Conservation (phyloP, 495 filamentous ascomycete species). For the Penicillium fimorum region DNA sequence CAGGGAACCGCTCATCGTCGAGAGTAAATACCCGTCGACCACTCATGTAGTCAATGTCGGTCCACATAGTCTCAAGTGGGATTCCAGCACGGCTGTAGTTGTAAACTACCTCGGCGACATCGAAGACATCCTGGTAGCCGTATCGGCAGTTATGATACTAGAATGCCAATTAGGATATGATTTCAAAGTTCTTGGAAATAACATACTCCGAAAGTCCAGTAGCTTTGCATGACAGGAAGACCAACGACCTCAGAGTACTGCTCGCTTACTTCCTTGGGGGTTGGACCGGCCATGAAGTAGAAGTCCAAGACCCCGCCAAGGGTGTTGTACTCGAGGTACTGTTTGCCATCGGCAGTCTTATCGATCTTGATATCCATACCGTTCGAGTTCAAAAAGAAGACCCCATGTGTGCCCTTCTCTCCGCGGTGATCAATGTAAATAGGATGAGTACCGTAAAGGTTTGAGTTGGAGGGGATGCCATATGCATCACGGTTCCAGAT, state of each 20-base stretch:
- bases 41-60: constrained; percentile 81
- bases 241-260: constrained; percentile 75
- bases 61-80: constrained; percentile 88
- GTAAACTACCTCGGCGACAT: constrained; percentile 74
- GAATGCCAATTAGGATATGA: not conserved
- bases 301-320: constrained; percentile 81
- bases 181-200: not conserved
- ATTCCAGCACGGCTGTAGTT: constrained; percentile 77
- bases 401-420: constrained; percentile 68
- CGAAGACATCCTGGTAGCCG: constrained; percentile 73
- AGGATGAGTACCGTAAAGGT: constrained; percentile 81
- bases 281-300: constrained; percentile 77
- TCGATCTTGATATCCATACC: constrained; percentile 88
- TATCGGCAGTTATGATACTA: constrained; percentile 80
- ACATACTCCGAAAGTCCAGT: constrained; percentile 72
- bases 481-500: constrained; percentile 79
- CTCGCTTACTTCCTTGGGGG: constrained; percentile 65
- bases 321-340: constrained; percentile 83
- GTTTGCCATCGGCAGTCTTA: constrained; percentile 55
- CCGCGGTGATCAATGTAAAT: constrained; percentile 80
- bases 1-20: constrained; percentile 69
- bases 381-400: constrained; percentile 79
- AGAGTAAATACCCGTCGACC: constrained; percentile 67
- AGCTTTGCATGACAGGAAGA: constrained; percentile 73
- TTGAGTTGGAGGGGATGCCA: constrained; percentile 61